These are phyloP conservation scores for Parietichytrium sp. DNA, from an alignment of 108 stramenopile species.

Conservation along the genomic window DNA sequence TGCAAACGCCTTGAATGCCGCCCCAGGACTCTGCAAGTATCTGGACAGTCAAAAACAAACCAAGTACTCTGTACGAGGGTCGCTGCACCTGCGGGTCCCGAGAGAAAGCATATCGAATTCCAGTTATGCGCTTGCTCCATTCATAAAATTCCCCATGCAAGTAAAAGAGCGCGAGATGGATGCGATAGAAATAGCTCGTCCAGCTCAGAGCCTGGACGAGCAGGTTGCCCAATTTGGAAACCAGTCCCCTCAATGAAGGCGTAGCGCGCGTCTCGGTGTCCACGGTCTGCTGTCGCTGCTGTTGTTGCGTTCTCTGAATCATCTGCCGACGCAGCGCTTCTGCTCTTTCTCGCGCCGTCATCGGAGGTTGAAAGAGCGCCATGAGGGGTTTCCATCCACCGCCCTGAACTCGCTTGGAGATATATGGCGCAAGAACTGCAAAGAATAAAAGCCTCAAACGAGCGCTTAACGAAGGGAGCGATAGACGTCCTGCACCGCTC, in stretches of 20 bases:
- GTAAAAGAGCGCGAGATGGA: not conserved
- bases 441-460: not conserved
- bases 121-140: not conserved
- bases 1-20: too few relatives aligned
- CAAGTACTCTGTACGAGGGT: conserved; percentile 2
- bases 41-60: conserved; percentile 1
- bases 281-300: not conserved
- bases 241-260: not conserved
- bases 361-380: conserved; percentile 4
- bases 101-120: not conserved
- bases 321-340: not conserved
- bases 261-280: not conserved
- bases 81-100: not conserved
- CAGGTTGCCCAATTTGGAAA: not conserved
- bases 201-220: not conserved
- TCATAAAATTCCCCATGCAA: conserved; percentile 1
- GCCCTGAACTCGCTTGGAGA: not conserved
- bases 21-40: too few relatives aligned
- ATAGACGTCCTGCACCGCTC: too few relatives aligned
- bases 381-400: conserved; percentile 17
- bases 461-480: not conserved
- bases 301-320: conserved; percentile 18
- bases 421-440: not conserved
- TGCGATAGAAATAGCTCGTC: not conserved
- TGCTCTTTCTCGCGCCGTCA: not conserved